phyloP scores from a whole-genome alignment of 2,329 filamentous ascomycete species.

The Colletotrichum chlorophyti region DNA sequence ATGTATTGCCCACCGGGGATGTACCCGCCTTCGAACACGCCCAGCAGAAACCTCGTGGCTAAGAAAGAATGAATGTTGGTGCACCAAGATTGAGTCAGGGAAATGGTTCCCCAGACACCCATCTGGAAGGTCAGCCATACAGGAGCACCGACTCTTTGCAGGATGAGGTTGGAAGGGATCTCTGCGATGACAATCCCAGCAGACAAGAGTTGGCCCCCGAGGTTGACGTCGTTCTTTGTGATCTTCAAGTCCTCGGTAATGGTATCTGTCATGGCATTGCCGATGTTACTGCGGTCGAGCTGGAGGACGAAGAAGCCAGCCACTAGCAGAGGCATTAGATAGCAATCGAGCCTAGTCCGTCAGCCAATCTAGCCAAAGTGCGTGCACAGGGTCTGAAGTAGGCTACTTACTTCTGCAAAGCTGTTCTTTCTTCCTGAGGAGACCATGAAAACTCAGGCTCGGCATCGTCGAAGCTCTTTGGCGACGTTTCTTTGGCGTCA shows the following conservation, averaged over 20 bases:
- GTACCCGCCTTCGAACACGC: constrained; percentile 39
- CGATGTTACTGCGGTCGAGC: constrained; percentile 48
- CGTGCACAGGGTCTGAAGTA: not conserved
- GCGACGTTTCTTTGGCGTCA: not conserved
- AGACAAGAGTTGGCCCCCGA: constrained; percentile 57
- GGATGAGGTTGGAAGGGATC: constrained; percentile 44
- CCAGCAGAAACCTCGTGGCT: constrained; percentile 37
- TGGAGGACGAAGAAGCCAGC: constrained; percentile 41
- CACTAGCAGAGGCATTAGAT: constrained; percentile 38
- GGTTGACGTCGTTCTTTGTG: constrained; percentile 57
- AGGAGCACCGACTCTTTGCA: constrained; percentile 38
- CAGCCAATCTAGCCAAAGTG: not conserved
- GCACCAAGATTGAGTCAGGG: constrained; percentile 37
- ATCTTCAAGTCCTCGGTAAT: constrained; percentile 55
- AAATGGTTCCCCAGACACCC: constrained; percentile 38
- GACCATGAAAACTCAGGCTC: not conserved
- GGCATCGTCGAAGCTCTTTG: not conserved
- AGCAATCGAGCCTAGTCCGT: constrained; percentile 31
- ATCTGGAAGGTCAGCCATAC: constrained; percentile 30
- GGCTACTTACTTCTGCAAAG: not conserved
- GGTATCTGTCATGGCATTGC: constrained; percentile 58
- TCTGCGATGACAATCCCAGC: constrained; percentile 55
- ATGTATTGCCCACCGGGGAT: constrained; percentile 40
- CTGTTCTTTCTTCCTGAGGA: not conserved
- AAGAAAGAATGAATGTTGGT: constrained; percentile 34